Evolutionary conservation across 129 eudicot species (phyloP).

Genomic region (Lactuca saligna): DNA sequence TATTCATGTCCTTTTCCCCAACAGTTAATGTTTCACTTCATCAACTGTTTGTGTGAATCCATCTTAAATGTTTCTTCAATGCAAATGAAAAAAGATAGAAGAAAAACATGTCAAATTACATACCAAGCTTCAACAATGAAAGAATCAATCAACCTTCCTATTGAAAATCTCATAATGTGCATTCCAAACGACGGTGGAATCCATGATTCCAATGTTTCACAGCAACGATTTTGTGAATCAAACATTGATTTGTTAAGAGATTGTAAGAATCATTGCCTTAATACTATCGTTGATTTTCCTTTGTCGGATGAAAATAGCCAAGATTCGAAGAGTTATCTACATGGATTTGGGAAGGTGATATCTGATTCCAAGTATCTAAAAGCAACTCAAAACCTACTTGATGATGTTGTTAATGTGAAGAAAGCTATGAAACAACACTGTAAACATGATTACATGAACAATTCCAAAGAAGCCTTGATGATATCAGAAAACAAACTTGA

Average conservation of each 20-base stretch:
- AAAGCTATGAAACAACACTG: constrained; percentile 21
- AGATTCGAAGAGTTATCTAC: constrained; percentile 17
- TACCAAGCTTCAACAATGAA: constrained; percentile 22
- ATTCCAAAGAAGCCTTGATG: constrained; percentile 11
- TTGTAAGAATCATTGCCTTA: constrained; percentile 1
- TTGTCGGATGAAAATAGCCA: constrained; percentile 7
- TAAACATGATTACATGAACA: constrained; percentile 11
- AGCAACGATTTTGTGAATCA: constrained; percentile 8
- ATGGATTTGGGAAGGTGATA: constrained; percentile 33
- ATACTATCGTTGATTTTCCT: constrained; percentile 6
- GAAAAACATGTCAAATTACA: constrained; percentile 25
- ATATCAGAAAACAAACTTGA: constrained; percentile 14
- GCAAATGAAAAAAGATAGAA: background rate
- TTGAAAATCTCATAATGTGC: constrained; percentile 18
- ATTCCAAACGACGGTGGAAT: background rate
- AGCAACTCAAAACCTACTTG: constrained; percentile 48
- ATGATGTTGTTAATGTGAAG: constrained; percentile 55
- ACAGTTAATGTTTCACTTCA: constrained; percentile 28
- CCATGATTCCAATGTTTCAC: constrained; percentile 15
- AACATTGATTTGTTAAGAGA: constrained; percentile 8
- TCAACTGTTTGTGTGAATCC: constrained; percentile 31
- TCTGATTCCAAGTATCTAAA: constrained; percentile 48
- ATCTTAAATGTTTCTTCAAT: constrained; percentile 27
- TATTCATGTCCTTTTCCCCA: constrained; percentile 31
- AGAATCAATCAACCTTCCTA: constrained; percentile 11